Evolutionary conservation across 495 filamentous ascomycete genomes (phyloP).

Genomic region (Hypoxylon trugodes): DNA sequence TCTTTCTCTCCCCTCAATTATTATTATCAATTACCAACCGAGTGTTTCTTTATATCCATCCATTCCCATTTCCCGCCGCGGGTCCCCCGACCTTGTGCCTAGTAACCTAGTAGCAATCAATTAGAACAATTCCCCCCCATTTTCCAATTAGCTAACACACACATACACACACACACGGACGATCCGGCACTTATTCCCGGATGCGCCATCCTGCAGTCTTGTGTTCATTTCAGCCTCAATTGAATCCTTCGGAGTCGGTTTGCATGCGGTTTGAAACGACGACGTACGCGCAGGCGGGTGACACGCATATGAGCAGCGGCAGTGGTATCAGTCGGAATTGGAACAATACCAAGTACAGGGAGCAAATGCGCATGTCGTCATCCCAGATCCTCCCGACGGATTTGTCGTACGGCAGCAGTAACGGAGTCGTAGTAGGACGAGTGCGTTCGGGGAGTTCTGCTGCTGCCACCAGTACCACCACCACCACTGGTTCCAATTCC

Average conservation of each 20-base stretch:
- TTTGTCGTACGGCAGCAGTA: constrained; percentile 47
- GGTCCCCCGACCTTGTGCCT: constrained; percentile 28
- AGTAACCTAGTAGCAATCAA: constrained; percentile 34
- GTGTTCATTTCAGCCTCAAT: constrained; percentile 39
- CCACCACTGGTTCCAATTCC: constrained; percentile 4
- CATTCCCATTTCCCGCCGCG: constrained; percentile 36
- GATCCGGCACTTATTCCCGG: constrained; percentile 39
- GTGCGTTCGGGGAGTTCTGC: constrained; percentile 31
- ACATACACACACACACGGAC: too few relatives aligned
- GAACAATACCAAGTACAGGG: too few relatives aligned
- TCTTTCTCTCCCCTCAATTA: constrained; percentile 26
- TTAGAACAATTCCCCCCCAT: too few relatives aligned
- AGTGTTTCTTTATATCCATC: constrained; percentile 41
- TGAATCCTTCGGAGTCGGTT: constrained; percentile 33
- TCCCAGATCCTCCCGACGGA: constrained; percentile 42
- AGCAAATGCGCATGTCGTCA: constrained; percentile 46
- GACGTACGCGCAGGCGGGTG: too few relatives aligned
- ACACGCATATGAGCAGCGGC: too few relatives aligned
- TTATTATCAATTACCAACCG: too few relatives aligned
- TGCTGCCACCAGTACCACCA: constrained; percentile 4
- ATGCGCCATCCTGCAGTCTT: constrained; percentile 38
- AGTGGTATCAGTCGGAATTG: too few relatives aligned
- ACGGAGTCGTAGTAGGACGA: too few relatives aligned
- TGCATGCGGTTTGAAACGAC: constrained; percentile 6
- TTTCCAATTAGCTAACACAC: too few relatives aligned